These are phyloP conservation scores for Penicillium ochrochloron DNA, from an alignment of 495 filamentous ascomycete species.

Conservation along the genomic window DNA sequence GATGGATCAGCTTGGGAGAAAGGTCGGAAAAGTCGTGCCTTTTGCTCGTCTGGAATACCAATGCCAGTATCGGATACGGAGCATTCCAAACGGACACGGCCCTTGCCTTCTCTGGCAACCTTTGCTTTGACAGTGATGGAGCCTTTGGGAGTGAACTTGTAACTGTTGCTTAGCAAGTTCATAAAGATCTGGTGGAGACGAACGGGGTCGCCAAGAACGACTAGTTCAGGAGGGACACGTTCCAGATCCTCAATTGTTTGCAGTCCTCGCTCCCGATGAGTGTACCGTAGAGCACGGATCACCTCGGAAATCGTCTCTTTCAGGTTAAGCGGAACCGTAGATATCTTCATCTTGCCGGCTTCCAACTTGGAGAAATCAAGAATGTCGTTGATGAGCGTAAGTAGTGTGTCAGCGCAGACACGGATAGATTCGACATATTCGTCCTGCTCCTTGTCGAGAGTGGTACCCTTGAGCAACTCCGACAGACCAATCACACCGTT, in stretches of 20 bases:
- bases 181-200: constrained; percentile 91
- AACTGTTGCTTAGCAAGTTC: constrained; percentile 89
- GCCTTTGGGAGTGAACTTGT: constrained; percentile 90
- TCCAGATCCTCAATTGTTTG: constrained; percentile 73
- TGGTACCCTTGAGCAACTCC: constrained; percentile 79
- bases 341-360: constrained; percentile 94
- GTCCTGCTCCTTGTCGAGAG: constrained; percentile 78
- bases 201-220: constrained; percentile 90
- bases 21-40: constrained; percentile 82
- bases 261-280: constrained; percentile 76
- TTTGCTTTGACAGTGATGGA: constrained; percentile 78
- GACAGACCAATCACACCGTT: constrained; percentile 92
- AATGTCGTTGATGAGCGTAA: constrained; percentile 96
- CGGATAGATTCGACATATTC: constrained; percentile 92
- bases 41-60: constrained; percentile 80
- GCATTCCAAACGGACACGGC: constrained; percentile 74
- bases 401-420: constrained; percentile 84
- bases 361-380: constrained; percentile 93
- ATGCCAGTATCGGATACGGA: constrained; percentile 92
- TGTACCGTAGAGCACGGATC: constrained; percentile 82
- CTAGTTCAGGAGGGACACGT: constrained; percentile 65
- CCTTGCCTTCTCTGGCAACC: constrained; percentile 69
- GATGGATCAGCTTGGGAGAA: constrained; percentile 91
- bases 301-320: constrained; percentile 88
- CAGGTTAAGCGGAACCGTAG: constrained; percentile 80